Conservation (phyloP, 805 yeast genomes). For the Yarrowia bubula region DNA sequence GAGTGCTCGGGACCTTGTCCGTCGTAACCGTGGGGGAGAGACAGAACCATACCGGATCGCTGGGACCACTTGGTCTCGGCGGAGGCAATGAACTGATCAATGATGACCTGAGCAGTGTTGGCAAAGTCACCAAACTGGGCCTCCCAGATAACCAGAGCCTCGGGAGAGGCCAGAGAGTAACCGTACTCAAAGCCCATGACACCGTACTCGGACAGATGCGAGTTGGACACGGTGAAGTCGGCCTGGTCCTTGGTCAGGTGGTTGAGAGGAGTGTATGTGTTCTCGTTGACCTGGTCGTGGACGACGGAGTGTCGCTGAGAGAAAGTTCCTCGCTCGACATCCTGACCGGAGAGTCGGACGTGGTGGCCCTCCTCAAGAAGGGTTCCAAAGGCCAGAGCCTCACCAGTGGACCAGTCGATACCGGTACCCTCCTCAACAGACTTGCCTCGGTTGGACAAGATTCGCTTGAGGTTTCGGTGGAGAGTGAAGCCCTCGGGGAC, state of each 20-base stretch:
- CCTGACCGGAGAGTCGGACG: constrained; percentile 97
- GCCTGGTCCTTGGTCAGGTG: constrained; percentile 78
- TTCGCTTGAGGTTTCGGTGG: constrained; percentile 95
- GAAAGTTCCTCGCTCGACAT: constrained; percentile 99
- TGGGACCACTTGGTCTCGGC: constrained; percentile 99
- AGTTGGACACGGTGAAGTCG: constrained; percentile 78
- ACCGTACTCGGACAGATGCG: constrained; percentile 97
- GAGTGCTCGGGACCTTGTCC: constrained; percentile 99
- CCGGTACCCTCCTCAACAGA: constrained; percentile 85
- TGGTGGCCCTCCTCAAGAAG: constrained; percentile 90
- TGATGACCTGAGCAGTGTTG: constrained; percentile 96
- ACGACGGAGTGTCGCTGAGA: constrained; percentile 98
- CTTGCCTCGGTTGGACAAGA: constrained; percentile 82
- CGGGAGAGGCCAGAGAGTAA: constrained; percentile 96
- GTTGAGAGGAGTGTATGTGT: constrained; percentile 80
- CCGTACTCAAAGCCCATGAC: constrained; percentile 99
- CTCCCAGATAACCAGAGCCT: constrained; percentile 97
- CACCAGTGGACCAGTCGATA: constrained; percentile 99
- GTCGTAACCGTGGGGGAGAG: constrained; percentile 98
- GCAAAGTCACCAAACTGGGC: constrained; percentile 99
- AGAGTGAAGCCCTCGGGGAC: constrained; percentile 86
- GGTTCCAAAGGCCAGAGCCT: constrained; percentile 96
- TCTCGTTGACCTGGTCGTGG: constrained; percentile 90
- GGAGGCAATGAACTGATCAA: constrained; percentile 94
- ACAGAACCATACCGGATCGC: constrained; percentile 92